Conservation (phyloP, 2,329 filamentous ascomycete genomes). For the Pseudogymnoascus sp. region DNA sequence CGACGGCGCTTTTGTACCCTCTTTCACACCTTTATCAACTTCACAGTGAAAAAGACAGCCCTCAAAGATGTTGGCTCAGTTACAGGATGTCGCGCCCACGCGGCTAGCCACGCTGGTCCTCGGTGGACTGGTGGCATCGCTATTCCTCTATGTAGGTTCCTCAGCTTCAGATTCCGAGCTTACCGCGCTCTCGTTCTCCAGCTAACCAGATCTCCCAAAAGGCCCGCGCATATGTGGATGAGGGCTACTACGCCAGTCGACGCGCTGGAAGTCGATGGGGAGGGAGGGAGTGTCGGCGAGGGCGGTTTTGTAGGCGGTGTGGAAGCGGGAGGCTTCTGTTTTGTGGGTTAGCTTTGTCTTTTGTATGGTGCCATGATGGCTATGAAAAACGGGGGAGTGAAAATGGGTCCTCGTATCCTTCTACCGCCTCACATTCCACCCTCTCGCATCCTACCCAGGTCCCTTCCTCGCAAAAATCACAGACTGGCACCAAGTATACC, state of each 20-base stretch:
- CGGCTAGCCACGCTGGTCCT: background rate
- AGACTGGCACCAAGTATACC: slow-evolving; percentile 61
- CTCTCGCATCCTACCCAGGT: slow-evolving; percentile 57
- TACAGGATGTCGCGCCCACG: background rate
- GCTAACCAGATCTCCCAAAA: slow-evolving; percentile 2
- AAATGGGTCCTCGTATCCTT: slow-evolving; percentile 27
- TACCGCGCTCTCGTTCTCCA: background rate
- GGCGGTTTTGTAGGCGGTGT: background rate
- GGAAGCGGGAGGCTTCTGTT: background rate
- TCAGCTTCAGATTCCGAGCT: background rate
- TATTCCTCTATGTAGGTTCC: background rate
- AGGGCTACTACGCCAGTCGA: background rate
- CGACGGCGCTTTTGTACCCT: background rate
- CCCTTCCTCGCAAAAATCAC: slow-evolving; percentile 57
- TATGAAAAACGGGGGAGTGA: too few relatives aligned
- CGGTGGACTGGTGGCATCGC: background rate
- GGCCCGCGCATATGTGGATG: background rate
- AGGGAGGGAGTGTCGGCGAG: background rate
- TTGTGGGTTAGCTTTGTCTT: background rate
- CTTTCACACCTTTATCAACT: background rate
- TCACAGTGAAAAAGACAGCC: background rate
- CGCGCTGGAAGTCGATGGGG: background rate
- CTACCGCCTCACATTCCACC: slow-evolving; percentile 57
- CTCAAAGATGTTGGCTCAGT: background rate
- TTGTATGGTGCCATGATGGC: too few relatives aligned